Percentiles rank a stretch among this genome's conserved stretches.
phyloP scores from a whole-genome alignment of 176 grass and related monocot species.

The Triticum dicoccoides region DNA sequence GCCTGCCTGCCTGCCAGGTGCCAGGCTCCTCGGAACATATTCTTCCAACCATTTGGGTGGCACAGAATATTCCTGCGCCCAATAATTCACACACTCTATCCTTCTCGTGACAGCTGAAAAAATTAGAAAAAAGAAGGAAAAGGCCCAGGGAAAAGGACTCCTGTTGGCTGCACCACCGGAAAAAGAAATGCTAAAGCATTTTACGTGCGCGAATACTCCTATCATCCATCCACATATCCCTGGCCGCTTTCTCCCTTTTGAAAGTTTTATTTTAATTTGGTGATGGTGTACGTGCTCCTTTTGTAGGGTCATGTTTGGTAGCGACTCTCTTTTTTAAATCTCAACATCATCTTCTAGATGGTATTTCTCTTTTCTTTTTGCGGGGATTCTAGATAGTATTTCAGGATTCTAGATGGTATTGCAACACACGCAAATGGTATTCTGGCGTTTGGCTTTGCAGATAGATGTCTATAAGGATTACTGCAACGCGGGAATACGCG shows the following conservation, averaged over 20 bases:
- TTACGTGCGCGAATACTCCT: slow-evolving; percentile 1
- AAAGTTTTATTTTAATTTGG: neutral
- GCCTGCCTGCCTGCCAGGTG: too few species aligned
- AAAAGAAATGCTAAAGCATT: neutral
- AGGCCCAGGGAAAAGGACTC: neutral
- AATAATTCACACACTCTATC: slow-evolving; percentile 22
- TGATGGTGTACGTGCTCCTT: neutral
- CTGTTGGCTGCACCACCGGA: neutral
- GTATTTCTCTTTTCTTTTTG: neutral
- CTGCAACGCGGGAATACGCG: neutral
- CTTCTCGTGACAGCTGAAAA: neutral
- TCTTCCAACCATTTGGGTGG: slow-evolving; percentile 26
- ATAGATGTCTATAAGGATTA: neutral
- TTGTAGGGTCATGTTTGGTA: slow-evolving; percentile 37
- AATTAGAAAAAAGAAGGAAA: neutral
- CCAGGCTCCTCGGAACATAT: slow-evolving; percentile 52
- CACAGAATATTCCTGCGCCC: slow-evolving; percentile 38
- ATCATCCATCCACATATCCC: slow-evolving; percentile 24
- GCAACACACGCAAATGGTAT: neutral
- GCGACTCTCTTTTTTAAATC: neutral
- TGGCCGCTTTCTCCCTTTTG: neutral
- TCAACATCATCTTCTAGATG: slow-evolving; percentile 23
- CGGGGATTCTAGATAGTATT: slow-evolving; percentile 7
- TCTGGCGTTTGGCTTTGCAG: neutral
- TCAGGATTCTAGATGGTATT: slow-evolving; percentile 17